Evolutionary conservation across 179 eudicot species (phyloP), one percentile per base, ranked within the genome.

Genomic region (Drosera spatulata): DNA sequence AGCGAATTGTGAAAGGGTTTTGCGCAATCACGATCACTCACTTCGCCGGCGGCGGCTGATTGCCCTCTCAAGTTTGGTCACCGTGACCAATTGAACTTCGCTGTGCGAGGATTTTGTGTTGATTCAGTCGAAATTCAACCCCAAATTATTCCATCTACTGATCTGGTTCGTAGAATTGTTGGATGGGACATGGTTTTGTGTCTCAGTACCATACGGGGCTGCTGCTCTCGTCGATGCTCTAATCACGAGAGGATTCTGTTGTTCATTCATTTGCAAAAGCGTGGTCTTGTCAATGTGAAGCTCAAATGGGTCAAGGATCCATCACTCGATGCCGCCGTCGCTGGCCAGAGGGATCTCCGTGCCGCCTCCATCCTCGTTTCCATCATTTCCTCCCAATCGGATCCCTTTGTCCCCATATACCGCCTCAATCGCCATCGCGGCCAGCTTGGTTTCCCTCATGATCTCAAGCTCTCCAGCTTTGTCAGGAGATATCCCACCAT

Each of bases 301-400:
- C 75, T 87, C 53, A 90, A 90, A 71, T 90, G 91, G 93, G 95
- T 71, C 46, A 90, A 90, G 69, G 95, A 90, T 65, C 63, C 59
- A 58, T 77, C 64, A 42, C 81, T 91, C 53, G 97, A 91, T 76
- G 64, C 82, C 61, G 82, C 75, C 15, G 87, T 91, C 39, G 64
- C 77, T 13, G 71, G 80, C 44, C 77, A 80, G 68, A 74, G 77
- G 68, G 78, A 78, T 11, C 90, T 87, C 56, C 87, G 71, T 66
- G 86, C 94, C 9, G 83, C 79, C 52, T 78, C 74, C 63, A 65
- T 69, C 7, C 75, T 81, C 41, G 70, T 90, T 46, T 84, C 84
- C 43, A 69, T 90, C 43, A 76, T 91, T 40, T 75, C 72, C 38
- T 77, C 85, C 41, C 42, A 67, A 71, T 73, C 80, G 55, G 64